phyloP scores from a whole-genome alignment of 2,329 filamentous ascomycete genomes.

The Fusarium setosum region DNA sequence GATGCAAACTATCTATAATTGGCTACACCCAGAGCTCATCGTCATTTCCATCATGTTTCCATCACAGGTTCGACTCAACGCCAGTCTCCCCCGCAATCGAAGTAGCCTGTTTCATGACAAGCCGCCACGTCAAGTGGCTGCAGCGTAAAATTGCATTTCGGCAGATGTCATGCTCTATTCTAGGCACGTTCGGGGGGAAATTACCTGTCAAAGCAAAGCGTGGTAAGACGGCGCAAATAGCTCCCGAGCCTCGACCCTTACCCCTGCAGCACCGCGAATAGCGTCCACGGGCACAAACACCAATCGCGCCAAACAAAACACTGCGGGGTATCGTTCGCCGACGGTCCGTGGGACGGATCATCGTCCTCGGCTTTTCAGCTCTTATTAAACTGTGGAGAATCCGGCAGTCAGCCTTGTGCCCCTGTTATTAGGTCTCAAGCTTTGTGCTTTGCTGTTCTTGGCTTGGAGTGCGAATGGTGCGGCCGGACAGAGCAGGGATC shows the following conservation, averaged over 20 bases:
- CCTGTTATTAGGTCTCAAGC: neutral
- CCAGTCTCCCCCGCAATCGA: too few species aligned
- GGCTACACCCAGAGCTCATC: too few species aligned
- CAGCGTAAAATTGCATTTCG: neutral
- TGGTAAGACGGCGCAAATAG: slow-evolving; percentile 3
- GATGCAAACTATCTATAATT: too few species aligned
- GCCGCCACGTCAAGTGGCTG: neutral
- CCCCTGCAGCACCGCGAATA: neutral
- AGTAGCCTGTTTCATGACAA: neutral
- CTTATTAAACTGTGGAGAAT: slow-evolving; percentile 1
- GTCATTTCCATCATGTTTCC: too few species aligned
- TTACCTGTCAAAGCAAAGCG: neutral
- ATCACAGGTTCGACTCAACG: too few species aligned
- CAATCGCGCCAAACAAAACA: neutral
- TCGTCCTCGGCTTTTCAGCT: slow-evolving; percentile 15
- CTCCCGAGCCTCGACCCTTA: neutral
- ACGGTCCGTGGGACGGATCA: slow-evolving; percentile 4
- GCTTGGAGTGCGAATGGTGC: neutral
- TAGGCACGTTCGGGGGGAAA: neutral
- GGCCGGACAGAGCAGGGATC: neutral
- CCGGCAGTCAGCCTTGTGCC: slow-evolving; percentile 17
- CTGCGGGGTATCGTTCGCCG: neutral
- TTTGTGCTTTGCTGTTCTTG: neutral
- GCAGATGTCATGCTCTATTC: neutral
- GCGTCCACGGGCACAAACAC: neutral